Evolutionary conservation across 108 stramenopile genomes (phyloP), one percentile per base, ranked within the genome.

Genomic region (Pseudonitzschia delicatissima): DNA sequence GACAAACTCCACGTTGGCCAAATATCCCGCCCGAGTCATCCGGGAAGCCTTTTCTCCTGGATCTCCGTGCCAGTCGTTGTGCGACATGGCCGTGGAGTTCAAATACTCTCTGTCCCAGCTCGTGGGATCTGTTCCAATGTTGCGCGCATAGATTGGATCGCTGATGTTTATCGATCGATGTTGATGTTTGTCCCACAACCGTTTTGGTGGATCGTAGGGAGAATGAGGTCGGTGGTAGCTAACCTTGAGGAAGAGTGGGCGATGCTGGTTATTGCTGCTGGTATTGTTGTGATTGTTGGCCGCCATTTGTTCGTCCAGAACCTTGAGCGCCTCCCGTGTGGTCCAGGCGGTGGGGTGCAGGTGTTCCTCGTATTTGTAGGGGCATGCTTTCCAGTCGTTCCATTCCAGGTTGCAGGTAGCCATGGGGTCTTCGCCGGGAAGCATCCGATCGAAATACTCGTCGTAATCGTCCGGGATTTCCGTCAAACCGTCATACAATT

Each of bases 321-420:
- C 27, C 0, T 51, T 25, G 0, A 51, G 50, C 26, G 73, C 73
- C 18, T 29, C 20, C 15, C 52, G 28, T 1, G 78, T 69, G 0
- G 78, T 74, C 78, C 78, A 79, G 12, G 61, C n/a, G 6, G 78
- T 79, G 4, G 78, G 78, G 35, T 79, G 78, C 26, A 71, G 13
- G 51, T 57, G 32, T 64, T 79, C 78, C 29, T 79, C 73, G 29
- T 35, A 69, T 20, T 20, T 13, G 60, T 79, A 79, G 8, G 73
- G 68, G 2, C 68, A 64, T 21, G 63, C 73, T 9, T 33, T 37
- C 78, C 78, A 79, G 21, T 63, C 68, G 33, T 79, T 79, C 69
- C 69, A 79, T 5, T 33, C 57, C 3, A 79, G 49, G 12, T 59
- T 39, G 37, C 78, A 68, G 3, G 68, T 79, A 4, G 51, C 39